Conservation (phyloP, 2,329 filamentous ascomycete genomes). For the Colletotrichum sp. region DNA sequence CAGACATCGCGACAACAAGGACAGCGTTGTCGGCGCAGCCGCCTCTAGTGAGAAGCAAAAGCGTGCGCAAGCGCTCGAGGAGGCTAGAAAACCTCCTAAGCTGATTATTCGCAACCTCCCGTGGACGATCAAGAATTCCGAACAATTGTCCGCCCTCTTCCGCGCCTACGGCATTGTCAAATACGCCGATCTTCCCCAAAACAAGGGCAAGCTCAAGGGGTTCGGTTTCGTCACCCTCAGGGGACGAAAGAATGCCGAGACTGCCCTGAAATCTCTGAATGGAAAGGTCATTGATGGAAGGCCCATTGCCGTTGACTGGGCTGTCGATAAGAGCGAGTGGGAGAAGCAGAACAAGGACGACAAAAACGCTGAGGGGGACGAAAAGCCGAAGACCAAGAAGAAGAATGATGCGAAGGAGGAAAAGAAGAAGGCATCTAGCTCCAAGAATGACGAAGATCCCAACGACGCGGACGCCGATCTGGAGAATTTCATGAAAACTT, state of each 20-base stretch:
- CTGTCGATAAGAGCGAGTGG: slow-evolving; percentile 90
- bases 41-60: slow-evolving; percentile 53
- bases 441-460: slow-evolving; percentile 41
- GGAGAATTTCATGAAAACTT: slow-evolving; percentile 63
- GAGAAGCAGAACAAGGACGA: slow-evolving; percentile 62
- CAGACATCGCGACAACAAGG: slow-evolving; percentile 67
- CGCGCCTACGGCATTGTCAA: slow-evolving; percentile 91
- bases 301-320: slow-evolving; percentile 93
- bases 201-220: slow-evolving; percentile 77
- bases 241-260: slow-evolving; percentile 89
- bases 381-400: slow-evolving; percentile 33
- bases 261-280: slow-evolving; percentile 83
- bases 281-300: slow-evolving; percentile 90
- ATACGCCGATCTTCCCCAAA: slow-evolving; percentile 82
- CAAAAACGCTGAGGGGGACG: slow-evolving; percentile 17
- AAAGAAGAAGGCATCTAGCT: slow-evolving; percentile 24
- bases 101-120: slow-evolving; percentile 92
- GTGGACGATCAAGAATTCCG: slow-evolving; percentile 90
- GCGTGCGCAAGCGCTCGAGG: slow-evolving; percentile 64
- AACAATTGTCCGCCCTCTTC: slow-evolving; percentile 82
- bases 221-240: slow-evolving; percentile 94
- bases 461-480: slow-evolving; percentile 50
- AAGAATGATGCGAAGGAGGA: slow-evolving; percentile 42
- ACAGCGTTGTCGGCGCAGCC: slow-evolving; percentile 38
- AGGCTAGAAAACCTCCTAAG: slow-evolving; percentile 69